phyloP scores from a whole-genome alignment of 108 stramenopile species.

The Cyclotella cryptica region DNA sequence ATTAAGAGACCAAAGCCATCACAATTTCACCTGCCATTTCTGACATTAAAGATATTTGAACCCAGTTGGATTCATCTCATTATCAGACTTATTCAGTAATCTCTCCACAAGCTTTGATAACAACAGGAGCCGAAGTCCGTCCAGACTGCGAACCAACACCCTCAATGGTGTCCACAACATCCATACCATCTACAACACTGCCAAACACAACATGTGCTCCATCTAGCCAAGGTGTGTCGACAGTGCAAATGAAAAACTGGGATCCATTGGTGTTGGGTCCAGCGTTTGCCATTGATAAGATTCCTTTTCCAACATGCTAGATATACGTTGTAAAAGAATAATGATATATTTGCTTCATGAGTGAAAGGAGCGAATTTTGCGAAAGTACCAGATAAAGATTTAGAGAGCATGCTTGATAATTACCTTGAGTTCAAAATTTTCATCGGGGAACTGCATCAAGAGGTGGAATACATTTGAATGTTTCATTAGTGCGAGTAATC shows the following conservation, averaged over 20 bases:
- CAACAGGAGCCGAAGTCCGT: slow-evolving; percentile 65
- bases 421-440: slow-evolving; percentile 92
- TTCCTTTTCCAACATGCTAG: slow-evolving; percentile 74
- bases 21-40: too few relatives aligned
- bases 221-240: slow-evolving; percentile 92
- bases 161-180: slow-evolving; percentile 91
- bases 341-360: not conserved
- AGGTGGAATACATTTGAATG: not conserved
- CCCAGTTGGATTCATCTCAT: too few relatives aligned
- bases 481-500: not conserved
- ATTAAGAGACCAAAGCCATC: too few relatives aligned
- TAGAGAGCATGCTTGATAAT: slow-evolving; percentile 14
- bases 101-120: slow-evolving; percentile 86
- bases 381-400: not conserved
- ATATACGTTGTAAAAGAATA: slow-evolving; percentile 10
- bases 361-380: not conserved
- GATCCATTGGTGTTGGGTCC: slow-evolving; percentile 76
- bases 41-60: too few relatives aligned
- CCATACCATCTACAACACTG: slow-evolving; percentile 76
- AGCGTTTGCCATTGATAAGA: slow-evolving; percentile 91
- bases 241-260: slow-evolving; percentile 96
- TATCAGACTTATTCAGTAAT: slow-evolving; percentile 30
- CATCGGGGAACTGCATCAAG: slow-evolving; percentile 81
- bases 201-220: slow-evolving; percentile 92
- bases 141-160: slow-evolving; percentile 74